Evolutionary conservation across 352 stramenopile genomes (phyloP), one percentile per base, ranked within the genome.

Genomic region (Aphanomyces cochlioides): DNA sequence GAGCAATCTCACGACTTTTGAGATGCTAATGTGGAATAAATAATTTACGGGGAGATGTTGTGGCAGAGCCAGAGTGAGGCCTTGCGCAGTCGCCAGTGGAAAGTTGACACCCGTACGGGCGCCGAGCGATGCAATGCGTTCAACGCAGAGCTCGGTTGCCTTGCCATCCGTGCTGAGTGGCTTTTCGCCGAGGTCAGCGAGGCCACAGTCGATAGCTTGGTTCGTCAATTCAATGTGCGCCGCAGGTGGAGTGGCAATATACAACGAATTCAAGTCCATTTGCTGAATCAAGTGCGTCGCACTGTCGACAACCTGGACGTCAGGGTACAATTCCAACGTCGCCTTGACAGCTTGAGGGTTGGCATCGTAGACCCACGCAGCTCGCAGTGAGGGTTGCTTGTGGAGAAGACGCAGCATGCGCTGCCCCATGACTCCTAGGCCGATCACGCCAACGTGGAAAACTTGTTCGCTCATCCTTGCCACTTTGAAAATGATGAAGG

Each of bases 371-470:
- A 58, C 50, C 28, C 37, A 58, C 8, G 50, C 37, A n/a, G 50
- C 50, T 38, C 50, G 50, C 28, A 58, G 50, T 10, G n/a, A 12
- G 8, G 50, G 50, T 34, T 58, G 50, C 8, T 58, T 58, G 50
- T 58, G n/a, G 8, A 58, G 50, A 10, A 58, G 50, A 38, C n/a
- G 50, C 50, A 58, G 50, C 50, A 58, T 58, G 50, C 50, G 50
- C n/a, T 58, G 50, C 3, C 50, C 50, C 50, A 58, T 58, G n/a
- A 58, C 50, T 10, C 50, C 50, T 3, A 58, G 50, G 13, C 50
- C 50, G 50, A 58, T 58, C 50, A 58, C 50, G 3, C 50, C 50
- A 1, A 58, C 50, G 50, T 58, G 28, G 8, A 4, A 38, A 8
- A 58, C 50, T 3, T 28, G 28, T 28, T 58, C 50, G n/a, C 50